A percentile compares a stretch with the other conserved stretches of the same genome.
phyloP scores from a whole-genome alignment of 805 yeast species.

The Wickerhamomyces silvicola region DNA sequence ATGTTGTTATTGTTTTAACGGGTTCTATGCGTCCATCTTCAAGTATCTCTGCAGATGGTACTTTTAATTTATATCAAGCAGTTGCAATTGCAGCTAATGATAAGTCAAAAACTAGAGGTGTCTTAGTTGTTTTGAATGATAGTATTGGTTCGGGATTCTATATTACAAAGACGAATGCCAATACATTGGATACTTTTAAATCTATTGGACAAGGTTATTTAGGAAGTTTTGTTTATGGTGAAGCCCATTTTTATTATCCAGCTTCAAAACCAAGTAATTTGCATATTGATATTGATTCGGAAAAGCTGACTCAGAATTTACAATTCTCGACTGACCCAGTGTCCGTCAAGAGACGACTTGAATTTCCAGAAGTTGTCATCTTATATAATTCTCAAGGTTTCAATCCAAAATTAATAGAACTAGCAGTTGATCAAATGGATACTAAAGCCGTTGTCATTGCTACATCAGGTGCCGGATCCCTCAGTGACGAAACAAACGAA shows the following conservation, averaged over 20 bases:
- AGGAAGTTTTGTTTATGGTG: conserved; percentile 63
- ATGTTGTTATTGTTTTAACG: conserved; percentile 57
- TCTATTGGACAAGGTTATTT: conserved; percentile 62
- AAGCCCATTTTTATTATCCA: conserved; percentile 59
- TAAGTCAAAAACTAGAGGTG: conserved; percentile 50
- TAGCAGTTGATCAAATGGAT: conserved; percentile 38
- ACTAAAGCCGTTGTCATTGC: conserved; percentile 57
- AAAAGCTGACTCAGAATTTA: conserved; percentile 10
- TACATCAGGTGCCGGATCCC: conserved; percentile 67
- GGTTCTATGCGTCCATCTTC: conserved; percentile 76
- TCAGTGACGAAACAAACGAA: conserved; percentile 44
- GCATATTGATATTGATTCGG: conserved; percentile 31
- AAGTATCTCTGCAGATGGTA: conserved; percentile 65
- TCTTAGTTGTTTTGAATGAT: conserved; percentile 60
- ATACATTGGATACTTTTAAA: conserved; percentile 64
- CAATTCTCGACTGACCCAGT: conserved; percentile 20
- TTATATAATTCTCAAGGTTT: conserved; percentile 59
- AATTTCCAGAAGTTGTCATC: conserved; percentile 41
- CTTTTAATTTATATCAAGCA: conserved; percentile 67
- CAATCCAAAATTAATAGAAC: conserved; percentile 39
- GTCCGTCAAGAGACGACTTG: conserved; percentile 20
- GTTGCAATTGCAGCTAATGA: conserved; percentile 52
- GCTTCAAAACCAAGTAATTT: conserved; percentile 46
- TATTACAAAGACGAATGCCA: conserved; percentile 65
- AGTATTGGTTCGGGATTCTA: conserved; percentile 65